Evolutionary conservation across 371 early-diverging fungal species (phyloP).

Genomic region (Rhizopus stolonifer): DNA sequence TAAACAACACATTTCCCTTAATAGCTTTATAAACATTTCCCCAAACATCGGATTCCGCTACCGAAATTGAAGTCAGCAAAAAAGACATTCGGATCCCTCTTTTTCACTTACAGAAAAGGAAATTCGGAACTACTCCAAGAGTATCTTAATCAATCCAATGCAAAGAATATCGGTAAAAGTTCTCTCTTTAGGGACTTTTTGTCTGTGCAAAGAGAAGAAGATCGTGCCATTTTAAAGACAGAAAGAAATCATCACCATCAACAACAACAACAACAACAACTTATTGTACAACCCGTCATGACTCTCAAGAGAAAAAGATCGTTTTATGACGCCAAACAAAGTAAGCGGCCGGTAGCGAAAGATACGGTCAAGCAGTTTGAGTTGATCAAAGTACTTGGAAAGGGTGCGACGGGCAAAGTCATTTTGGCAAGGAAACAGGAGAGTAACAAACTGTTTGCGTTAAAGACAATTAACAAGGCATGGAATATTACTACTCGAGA

Average conservation of each 20-base stretch:
- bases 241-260: conserved; percentile 27
- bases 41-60: conserved; percentile 20
- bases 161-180: conserved; percentile 25
- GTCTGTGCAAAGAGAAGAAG: conserved; percentile 45
- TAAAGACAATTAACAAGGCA: conserved; percentile 95
- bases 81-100: background rate
- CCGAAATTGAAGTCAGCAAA: conserved; percentile 15
- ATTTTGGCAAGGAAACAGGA: conserved; percentile 78
- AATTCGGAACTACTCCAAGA: conserved; percentile 41
- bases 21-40: conserved; percentile 22
- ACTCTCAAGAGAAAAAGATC: conserved; percentile 10
- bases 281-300: background rate
- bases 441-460: conserved; percentile 69
- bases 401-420: conserved; percentile 61
- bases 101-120: conserved; percentile 15
- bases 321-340: conserved; percentile 1
- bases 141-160: conserved; percentile 34
- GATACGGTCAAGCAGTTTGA: conserved; percentile 45
- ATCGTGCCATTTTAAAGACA: conserved; percentile 13
- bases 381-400: conserved; percentile 57
- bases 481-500: conserved; percentile 84
- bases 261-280: conserved; percentile 11
- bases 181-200: conserved; percentile 49
- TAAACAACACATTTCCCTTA: conserved; percentile 14
- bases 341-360: background rate